phyloP scores from a whole-genome alignment of 2,329 filamentous ascomycete species.

The Verticillium longisporum region DNA sequence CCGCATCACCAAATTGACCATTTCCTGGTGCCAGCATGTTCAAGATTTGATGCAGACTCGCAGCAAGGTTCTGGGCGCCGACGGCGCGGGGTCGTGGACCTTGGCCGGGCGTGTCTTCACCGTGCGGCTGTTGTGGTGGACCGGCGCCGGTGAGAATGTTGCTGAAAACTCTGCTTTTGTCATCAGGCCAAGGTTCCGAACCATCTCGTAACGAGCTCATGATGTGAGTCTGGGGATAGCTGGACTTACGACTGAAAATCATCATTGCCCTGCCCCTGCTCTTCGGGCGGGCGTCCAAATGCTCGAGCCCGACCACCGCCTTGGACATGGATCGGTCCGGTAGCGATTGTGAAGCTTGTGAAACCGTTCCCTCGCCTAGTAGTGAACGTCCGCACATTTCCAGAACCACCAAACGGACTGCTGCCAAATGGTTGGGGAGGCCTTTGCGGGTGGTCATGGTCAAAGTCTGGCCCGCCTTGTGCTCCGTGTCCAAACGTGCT shows the following conservation, averaged over 20 bases:
- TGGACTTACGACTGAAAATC: constrained; percentile 42
- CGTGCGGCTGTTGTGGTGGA: constrained; percentile 20
- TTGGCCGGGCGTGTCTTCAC: neutral
- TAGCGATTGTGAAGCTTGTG: constrained; percentile 42
- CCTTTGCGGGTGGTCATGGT: neutral
- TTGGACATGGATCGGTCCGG: constrained; percentile 22
- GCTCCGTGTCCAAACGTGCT: constrained; percentile 21
- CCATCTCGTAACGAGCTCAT: constrained; percentile 7
- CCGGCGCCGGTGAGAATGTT: constrained; percentile 33
- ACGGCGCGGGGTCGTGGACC: constrained; percentile 9
- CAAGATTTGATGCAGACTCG: constrained; percentile 46
- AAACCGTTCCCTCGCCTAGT: constrained; percentile 8
- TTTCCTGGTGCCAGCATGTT: constrained; percentile 43
- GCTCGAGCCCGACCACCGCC: constrained; percentile 10
- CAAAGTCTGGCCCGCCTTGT: neutral
- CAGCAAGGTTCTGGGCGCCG: constrained; percentile 20
- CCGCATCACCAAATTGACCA: constrained; percentile 65
- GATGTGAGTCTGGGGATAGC: neutral
- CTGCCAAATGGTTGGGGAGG: neutral
- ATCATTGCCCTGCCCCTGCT: constrained; percentile 20
- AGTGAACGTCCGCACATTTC: neutral
- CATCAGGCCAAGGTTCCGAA: constrained; percentile 22
- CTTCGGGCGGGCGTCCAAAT: constrained; percentile 6
- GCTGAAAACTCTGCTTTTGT: constrained; percentile 34
- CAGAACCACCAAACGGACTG: neutral